Percentiles rank a stretch among this genome's conserved stretches.
Conservation (phyloP, 192 early-diverging fungal genomes). For the Entomortierella parvispora region DNA sequence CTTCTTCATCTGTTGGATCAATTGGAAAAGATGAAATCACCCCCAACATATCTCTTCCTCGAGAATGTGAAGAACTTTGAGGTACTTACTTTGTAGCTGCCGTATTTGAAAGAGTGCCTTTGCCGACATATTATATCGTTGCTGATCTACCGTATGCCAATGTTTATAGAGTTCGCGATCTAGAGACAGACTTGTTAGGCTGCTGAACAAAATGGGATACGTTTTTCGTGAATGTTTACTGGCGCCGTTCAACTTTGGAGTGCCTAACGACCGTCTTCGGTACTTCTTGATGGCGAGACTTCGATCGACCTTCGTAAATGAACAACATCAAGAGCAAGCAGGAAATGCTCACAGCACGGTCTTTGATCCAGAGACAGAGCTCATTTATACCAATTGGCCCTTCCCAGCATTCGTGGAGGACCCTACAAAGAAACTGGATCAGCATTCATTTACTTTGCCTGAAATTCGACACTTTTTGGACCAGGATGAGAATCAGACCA, state of each 20-base stretch:
- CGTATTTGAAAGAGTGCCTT: too few species aligned
- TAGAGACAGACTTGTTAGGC: slow-evolving; percentile 62
- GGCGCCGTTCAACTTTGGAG: slow-evolving; percentile 75
- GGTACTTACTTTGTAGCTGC: slow-evolving; percentile 54
- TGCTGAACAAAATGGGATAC: slow-evolving; percentile 67
- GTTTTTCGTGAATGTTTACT: slow-evolving; percentile 76
- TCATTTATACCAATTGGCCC: slow-evolving; percentile 58
- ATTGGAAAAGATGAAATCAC: slow-evolving; percentile 60
- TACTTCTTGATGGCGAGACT: slow-evolving; percentile 77
- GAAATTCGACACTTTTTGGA: slow-evolving; percentile 40
- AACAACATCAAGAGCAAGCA: neutral
- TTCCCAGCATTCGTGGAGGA: slow-evolving; percentile 50
- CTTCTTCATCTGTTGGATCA: slow-evolving; percentile 77
- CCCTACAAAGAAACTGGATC: slow-evolving; percentile 10
- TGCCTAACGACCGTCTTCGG: slow-evolving; percentile 81
- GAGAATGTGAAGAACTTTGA: slow-evolving; percentile 88
- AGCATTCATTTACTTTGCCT: slow-evolving; percentile 25
- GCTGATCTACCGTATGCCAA: too few species aligned
- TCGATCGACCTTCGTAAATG: slow-evolving; percentile 17
- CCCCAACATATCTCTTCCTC: slow-evolving; percentile 72
- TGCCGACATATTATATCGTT: too few species aligned
- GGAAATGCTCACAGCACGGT: neutral
- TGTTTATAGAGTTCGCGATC: slow-evolving; percentile 64
- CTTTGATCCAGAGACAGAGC: slow-evolving; percentile 33
- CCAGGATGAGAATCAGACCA: slow-evolving; percentile 12